phyloP scores from a whole-genome alignment of 768 basidiomycete species.

The Lenzites betulinus region DNA sequence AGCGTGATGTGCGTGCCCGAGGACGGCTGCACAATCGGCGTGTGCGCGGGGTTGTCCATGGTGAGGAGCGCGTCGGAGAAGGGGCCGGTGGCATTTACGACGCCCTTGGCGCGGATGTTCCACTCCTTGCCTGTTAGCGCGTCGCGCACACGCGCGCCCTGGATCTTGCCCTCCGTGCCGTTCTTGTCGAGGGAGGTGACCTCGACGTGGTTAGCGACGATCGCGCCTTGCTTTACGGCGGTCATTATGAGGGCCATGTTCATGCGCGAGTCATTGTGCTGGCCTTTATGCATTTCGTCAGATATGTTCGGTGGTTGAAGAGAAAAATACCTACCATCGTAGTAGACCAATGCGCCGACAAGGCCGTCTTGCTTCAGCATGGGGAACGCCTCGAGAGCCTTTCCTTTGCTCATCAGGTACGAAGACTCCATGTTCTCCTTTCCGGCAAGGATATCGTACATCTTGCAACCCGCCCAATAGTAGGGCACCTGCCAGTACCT shows the following conservation, averaged over 20 bases:
- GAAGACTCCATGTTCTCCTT: constrained; percentile 96
- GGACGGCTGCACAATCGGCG: constrained; percentile 88
- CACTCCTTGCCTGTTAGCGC: constrained; percentile 81
- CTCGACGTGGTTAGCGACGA: constrained; percentile 87
- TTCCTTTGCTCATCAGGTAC: constrained; percentile 93
- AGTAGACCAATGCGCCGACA: constrained; percentile 95
- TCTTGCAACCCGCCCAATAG: constrained; percentile 92
- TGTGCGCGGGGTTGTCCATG: constrained; percentile 76
- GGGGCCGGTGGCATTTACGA: constrained; percentile 97
- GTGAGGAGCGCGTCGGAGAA: constrained; percentile 85
- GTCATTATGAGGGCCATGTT: constrained; percentile 95
- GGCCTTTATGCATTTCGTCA: too few relatives aligned
- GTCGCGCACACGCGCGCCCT: constrained; percentile 78
- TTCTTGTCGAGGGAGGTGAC: constrained; percentile 79
- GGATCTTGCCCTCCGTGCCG: constrained; percentile 54
- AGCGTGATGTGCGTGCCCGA: constrained; percentile 96
- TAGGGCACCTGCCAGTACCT: constrained; percentile 98
- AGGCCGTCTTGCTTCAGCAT: constrained; percentile 93
- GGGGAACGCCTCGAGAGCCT: constrained; percentile 92
- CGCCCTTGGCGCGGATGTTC: constrained; percentile 82
- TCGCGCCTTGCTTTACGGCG: constrained; percentile 89
- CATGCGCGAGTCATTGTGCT: constrained; percentile 99
- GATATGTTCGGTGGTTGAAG: too few relatives aligned
- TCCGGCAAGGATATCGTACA: constrained; percentile 95
- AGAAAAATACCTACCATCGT: constrained; percentile 83